These are phyloP conservation scores for Bryoglossum gracile DNA, from an alignment of 495 filamentous ascomycete genomes.

Conservation along the genomic window DNA sequence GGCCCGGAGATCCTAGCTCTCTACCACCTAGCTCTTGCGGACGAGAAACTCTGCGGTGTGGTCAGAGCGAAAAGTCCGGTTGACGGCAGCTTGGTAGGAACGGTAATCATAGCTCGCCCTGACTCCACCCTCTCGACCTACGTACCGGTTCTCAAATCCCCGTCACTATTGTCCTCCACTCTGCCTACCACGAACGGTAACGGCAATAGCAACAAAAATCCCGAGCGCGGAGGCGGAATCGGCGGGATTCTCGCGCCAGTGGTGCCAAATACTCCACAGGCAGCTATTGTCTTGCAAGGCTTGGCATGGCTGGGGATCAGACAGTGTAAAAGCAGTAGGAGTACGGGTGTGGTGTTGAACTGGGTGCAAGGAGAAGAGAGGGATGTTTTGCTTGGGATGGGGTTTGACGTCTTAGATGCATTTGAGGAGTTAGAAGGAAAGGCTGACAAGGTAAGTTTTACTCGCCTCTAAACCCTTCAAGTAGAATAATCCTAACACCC, in stretches of 20 bases:
- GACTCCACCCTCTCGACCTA: slow-evolving; percentile 59
- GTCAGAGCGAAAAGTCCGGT: slow-evolving; percentile 68
- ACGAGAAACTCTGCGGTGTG: slow-evolving; percentile 66
- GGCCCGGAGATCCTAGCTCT: slow-evolving; percentile 78
- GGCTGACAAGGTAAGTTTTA: slow-evolving; percentile 16
- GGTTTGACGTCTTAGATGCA: slow-evolving; percentile 25
- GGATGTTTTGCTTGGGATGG: slow-evolving; percentile 23
- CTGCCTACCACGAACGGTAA: background rate
- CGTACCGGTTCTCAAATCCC: slow-evolving; percentile 51
- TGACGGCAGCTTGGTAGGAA: slow-evolving; percentile 65
- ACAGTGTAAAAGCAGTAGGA: slow-evolving; percentile 58
- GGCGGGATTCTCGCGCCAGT: slow-evolving; percentile 80
- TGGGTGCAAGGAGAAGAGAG: slow-evolving; percentile 23
- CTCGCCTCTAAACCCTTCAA: background rate
- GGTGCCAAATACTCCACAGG: slow-evolving; percentile 54
- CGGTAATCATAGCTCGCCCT: slow-evolving; percentile 73
- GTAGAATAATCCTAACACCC: background rate
- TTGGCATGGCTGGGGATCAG: slow-evolving; percentile 73
- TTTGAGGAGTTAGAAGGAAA: slow-evolving; percentile 24
- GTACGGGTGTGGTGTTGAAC: slow-evolving; percentile 18
- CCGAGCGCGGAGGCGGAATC: slow-evolving; percentile 23
- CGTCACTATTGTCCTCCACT: too few relatives aligned
- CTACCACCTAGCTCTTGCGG: slow-evolving; percentile 69
- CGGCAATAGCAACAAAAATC: background rate
- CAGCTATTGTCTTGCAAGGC: slow-evolving; percentile 65